Conservation (phyloP, 1,284 basidiomycete species). For the Hortiboletus rubellus region DNA sequence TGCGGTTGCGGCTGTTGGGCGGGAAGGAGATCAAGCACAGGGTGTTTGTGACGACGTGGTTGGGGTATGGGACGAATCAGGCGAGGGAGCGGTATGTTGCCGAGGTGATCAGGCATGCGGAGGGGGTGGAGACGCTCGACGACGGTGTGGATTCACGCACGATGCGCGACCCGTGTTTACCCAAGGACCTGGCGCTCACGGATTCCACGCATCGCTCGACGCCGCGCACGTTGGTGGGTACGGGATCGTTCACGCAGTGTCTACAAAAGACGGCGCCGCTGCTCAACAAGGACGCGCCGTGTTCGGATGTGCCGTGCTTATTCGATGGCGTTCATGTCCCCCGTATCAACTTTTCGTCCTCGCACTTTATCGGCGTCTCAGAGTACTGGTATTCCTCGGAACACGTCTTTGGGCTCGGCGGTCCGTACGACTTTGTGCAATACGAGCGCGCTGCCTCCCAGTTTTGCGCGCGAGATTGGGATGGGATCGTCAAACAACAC, state of each 20-base stretch:
- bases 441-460: constrained; percentile 91
- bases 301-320: constrained; percentile 85
- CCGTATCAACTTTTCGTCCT: constrained; percentile 85
- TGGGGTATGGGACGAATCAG: constrained; percentile 97
- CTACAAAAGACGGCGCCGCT: constrained; percentile 73
- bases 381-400: constrained; percentile 99
- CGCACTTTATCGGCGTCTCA: constrained; percentile 95
- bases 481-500: constrained; percentile 70
- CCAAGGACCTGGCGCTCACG: constrained; percentile 63
- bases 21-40: constrained; percentile 88
- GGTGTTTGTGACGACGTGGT: constrained; percentile 98
- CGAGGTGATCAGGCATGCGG: constrained; percentile 58
- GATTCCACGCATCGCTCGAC: constrained; percentile 51
- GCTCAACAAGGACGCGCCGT: constrained; percentile 85
- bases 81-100: constrained; percentile 91
- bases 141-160: constrained; percentile 37
- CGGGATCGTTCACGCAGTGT: constrained; percentile 89
- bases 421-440: constrained; percentile 93
- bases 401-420: constrained; percentile 92
- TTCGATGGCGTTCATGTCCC: constrained; percentile 97
- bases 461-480: constrained; percentile 86
- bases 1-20: constrained; percentile 79
- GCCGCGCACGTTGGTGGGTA: constrained; percentile 74
- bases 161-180: constrained; percentile 89
- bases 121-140: constrained; percentile 33